Evolutionary conservation across 805 yeast species (phyloP), one percentile per base, ranked within the genome.

Genomic region (Starmerella floris): DNA sequence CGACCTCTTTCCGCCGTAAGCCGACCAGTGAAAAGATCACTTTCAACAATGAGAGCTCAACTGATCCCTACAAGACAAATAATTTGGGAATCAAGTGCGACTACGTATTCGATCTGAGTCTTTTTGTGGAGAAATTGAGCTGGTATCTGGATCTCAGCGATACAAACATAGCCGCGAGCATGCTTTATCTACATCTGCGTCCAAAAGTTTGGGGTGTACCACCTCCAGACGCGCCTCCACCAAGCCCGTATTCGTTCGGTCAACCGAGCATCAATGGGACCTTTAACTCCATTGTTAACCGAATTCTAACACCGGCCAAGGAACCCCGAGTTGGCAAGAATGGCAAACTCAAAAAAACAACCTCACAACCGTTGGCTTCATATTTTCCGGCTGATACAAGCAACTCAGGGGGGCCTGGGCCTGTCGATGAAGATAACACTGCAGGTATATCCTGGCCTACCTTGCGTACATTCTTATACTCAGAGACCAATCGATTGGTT

Each of bases 121-220:
- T 36, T 16, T 33, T 58, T 9, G 30, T 46, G 15, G 13, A 38
- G 0, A 50, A 55, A 0, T 34, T 76, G 1, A 42, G 59, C 25
- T 37, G 37, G 0, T 74, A 64, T 51, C 46, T 73, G 3, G 30
- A 30, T 0, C 55, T 45, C 3, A 70, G 77, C 1, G 67, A 74
- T 43, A 69, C 70, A 15, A 64, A 66, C 39, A 48, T 74, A 21
- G 63, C 65, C 5, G 74, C 70, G 1, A 66, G 71, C 50, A 39
- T 69, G 21, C 17, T 76, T 13, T 57, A 63, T 13, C 30, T 76
- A 10, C 65, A 65, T 31, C 36, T 73, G 19, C 52, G 58, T 8
- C 55, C 53, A 2, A 35, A 39, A 22, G 9, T 36, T 5, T 50
- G 53, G 53, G 21, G 28, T 11, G 30, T n/a, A n/a, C 39, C 39